These are phyloP conservation scores for Nothopassalora personata DNA, from an alignment of 2,329 filamentous ascomycete genomes.

Conservation along the genomic window DNA sequence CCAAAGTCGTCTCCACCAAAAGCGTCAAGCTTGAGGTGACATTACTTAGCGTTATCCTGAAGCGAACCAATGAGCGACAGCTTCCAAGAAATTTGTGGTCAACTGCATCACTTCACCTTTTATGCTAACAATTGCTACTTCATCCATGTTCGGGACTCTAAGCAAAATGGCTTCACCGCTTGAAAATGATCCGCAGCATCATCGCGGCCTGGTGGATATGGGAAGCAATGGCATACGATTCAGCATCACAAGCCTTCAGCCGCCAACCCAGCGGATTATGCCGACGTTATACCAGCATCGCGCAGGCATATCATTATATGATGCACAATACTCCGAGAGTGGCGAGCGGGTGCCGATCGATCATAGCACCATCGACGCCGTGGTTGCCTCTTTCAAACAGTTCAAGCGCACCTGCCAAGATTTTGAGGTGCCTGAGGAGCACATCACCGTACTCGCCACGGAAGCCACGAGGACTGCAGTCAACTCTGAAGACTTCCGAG, in stretches of 20 bases:
- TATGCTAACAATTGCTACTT: neutral
- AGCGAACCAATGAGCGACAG: neutral
- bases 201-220: conserved; percentile 33
- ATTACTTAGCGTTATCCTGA: too few species aligned
- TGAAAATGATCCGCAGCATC: conserved; percentile 14
- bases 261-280: conserved; percentile 65
- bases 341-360: conserved; percentile 51
- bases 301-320: conserved; percentile 78
- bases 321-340: conserved; percentile 54
- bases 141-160: neutral
- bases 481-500: conserved; percentile 65
- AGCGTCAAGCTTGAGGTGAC: neutral
- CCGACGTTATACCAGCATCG: conserved; percentile 73
- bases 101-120: neutral
- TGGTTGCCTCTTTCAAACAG: conserved; percentile 60
- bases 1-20: neutral
- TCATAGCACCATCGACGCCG: conserved; percentile 55
- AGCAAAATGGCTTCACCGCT: neutral
- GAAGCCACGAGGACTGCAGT: conserved; percentile 78
- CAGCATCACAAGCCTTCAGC: conserved; percentile 76
- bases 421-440: conserved; percentile 59
- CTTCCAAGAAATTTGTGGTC: neutral
- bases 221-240: conserved; percentile 86
- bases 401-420: conserved; percentile 68
- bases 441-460: conserved; percentile 75